Conservation (phyloP, 2,329 filamentous ascomycete species). For the Nemania sp. region DNA sequence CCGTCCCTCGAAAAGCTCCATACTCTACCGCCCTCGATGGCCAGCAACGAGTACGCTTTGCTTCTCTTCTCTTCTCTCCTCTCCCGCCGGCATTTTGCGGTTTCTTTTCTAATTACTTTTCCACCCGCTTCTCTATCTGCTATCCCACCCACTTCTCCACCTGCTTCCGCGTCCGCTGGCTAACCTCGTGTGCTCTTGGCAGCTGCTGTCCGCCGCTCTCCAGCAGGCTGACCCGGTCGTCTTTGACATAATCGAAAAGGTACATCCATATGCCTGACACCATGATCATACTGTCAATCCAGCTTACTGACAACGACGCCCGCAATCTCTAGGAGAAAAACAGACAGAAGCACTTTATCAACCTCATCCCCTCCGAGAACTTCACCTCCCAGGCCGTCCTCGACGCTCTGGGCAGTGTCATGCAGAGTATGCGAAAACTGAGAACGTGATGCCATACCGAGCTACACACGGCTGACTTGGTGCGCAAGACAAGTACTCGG, state of each 20-base stretch:
- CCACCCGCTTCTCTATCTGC: no score
- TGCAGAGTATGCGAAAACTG: slow-evolving; percentile 73
- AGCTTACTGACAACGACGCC: slow-evolving; percentile 13
- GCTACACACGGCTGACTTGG: slow-evolving; percentile 3
- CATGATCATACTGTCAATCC: background rate
- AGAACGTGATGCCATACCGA: background rate
- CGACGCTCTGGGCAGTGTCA: slow-evolving; percentile 88
- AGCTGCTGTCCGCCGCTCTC: slow-evolving; percentile 81
- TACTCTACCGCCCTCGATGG: slow-evolving; percentile 57
- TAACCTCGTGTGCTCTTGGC: slow-evolving; percentile 22
- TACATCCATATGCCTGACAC: slow-evolving; percentile 43
- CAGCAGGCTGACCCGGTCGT: slow-evolving; percentile 85
- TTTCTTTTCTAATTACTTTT: background rate
- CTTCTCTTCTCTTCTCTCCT: background rate
- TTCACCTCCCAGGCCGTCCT: slow-evolving; percentile 93
- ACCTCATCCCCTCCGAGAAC: slow-evolving; percentile 93
- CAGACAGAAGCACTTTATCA: slow-evolving; percentile 97
- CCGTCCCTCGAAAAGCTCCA: slow-evolving; percentile 44
- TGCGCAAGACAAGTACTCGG: slow-evolving; percentile 87
- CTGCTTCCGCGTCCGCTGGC: slow-evolving; percentile 1
- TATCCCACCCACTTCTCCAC: background rate
- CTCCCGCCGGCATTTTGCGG: background rate
- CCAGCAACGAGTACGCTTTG: slow-evolving; percentile 60
- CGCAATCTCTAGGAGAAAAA: slow-evolving; percentile 76
- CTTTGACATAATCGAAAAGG: slow-evolving; percentile 89